phyloP scores from a whole-genome alignment of 2,329 filamentous ascomycete species.

The Coniochaeta pulveracea region DNA sequence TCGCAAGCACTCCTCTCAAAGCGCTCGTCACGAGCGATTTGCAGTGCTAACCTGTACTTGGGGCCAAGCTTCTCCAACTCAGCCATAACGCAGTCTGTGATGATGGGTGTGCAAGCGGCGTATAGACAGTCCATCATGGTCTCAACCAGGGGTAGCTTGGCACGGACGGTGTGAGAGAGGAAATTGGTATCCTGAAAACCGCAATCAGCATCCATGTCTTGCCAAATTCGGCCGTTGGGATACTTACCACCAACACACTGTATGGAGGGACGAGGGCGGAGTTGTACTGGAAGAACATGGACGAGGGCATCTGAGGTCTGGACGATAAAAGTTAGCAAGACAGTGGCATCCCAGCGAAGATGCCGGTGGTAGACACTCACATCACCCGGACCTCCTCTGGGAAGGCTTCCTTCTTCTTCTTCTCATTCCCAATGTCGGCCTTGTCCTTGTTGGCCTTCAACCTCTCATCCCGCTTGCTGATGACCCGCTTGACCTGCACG shows the following conservation, averaged over 20 bases:
- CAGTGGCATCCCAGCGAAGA: conserved; percentile 4
- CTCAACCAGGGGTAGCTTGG: conserved; percentile 78
- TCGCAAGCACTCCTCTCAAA: conserved; percentile 81
- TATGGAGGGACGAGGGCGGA: conserved; percentile 77
- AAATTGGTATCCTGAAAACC: conserved; percentile 60
- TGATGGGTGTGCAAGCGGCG: conserved; percentile 80
- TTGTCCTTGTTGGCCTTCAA: conserved; percentile 72
- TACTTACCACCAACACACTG: conserved; percentile 53
- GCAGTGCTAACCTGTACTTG: conserved; percentile 77
- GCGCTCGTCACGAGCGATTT: conserved; percentile 79
- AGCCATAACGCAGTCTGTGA: conserved; percentile 57
- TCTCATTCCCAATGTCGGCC: conserved; percentile 39
- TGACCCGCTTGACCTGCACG: conserved; percentile 62
- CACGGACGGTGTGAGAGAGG: conserved; percentile 78
- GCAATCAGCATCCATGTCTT: background rate
- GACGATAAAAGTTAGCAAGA: background rate
- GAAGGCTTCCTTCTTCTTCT: conserved; percentile 39
- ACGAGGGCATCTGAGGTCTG: conserved; percentile 66
- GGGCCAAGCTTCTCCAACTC: conserved; percentile 83
- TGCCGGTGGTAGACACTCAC: conserved; percentile 22
- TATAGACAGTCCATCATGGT: conserved; percentile 90
- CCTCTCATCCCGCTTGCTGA: conserved; percentile 69
- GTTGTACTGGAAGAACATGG: conserved; percentile 85
- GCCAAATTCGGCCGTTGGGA: background rate
- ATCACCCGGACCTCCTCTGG: conserved; percentile 64